Conservation (phyloP, 1,284 basidiomycete genomes). For the Papiliotrema nemorosa region DNA sequence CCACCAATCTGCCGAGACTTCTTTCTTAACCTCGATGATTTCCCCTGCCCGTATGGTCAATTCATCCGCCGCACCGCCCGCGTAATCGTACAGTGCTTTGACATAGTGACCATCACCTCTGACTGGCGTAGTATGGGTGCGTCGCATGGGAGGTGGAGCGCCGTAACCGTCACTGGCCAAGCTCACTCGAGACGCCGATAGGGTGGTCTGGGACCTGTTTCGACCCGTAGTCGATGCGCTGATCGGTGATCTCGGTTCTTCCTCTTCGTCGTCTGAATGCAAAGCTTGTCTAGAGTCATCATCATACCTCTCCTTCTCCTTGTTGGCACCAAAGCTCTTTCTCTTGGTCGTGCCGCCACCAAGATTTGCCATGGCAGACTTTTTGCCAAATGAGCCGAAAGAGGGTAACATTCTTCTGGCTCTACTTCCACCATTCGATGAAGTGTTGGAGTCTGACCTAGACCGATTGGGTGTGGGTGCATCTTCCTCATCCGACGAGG, state of each 20-base stretch:
- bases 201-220: constrained; percentile 15
- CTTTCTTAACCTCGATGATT: constrained; percentile 66
- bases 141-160: constrained; percentile 24
- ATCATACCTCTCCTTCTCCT: constrained; percentile 54
- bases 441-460: constrained; percentile 43
- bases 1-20: constrained; percentile 81
- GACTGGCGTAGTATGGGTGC: constrained; percentile 33
- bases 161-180: constrained; percentile 7
- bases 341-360: constrained; percentile 12
- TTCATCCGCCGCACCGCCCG: constrained; percentile 64
- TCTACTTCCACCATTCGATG: constrained; percentile 13
- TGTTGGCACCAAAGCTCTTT: constrained; percentile 48
- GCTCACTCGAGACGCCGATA: constrained; percentile 12
- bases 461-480: constrained; percentile 23
- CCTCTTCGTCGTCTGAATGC: constrained; percentile 40
- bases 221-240: constrained; percentile 3
- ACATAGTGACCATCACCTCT: constrained; percentile 46
- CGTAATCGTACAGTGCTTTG: constrained; percentile 68
- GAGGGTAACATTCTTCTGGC: constrained; percentile 33
- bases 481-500: constrained; percentile 36
- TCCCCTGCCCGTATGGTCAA: constrained; percentile 67
- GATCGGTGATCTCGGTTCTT: constrained; percentile 27
- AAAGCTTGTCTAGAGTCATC: constrained; percentile 52
- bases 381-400: constrained; percentile 42
- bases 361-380: constrained; percentile 23